Evolutionary conservation across 23 red algal genomes (phyloP), one percentile per base, ranked within the genome.

Genomic region (Gracilaria domingensis): DNA sequence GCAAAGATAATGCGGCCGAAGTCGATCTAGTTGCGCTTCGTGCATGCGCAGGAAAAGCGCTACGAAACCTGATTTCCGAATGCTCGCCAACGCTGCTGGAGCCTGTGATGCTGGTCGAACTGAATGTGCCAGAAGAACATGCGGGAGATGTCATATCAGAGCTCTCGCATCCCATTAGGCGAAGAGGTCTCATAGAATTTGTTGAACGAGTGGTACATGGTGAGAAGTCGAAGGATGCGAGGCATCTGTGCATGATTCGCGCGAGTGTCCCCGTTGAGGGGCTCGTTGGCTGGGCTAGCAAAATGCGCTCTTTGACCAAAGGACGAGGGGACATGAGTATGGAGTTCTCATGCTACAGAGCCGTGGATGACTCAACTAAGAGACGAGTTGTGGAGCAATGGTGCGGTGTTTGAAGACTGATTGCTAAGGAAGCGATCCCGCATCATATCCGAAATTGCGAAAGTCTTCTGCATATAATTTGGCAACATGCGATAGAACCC

Each of bases 201-300:
- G 80, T 95, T 40, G 87, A 86, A 8, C 75, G 33, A 14, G 73
- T 78, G 49, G 71, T 45, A 16, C 71, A 90, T 14, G 20, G 4
- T 37, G 60, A 42, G n/a, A 56, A 80, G 25, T 54, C 53, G 17
- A 82, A 28, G 24, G 59, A 81, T 36, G 34, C 39, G 21, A 74
- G 53, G 30, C 42, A 77, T 6, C 28, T 69, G 40, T 60, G 67
- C 44, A 28, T 88, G 0, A 78, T 98, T 62, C 60, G 57, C 37
- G 92, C 96, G 13, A 90, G 64, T 13, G 96, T 98, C 34, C 96
- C 96, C 0, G 50, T 98, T 16, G 93, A 86, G 57, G 93, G 96
- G 0, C 66, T 98, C 11, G 62, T 98, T 0, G 96, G 92, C 48
- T 98, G 91, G 74, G 90, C 96, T 7, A 95, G 50, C 34, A 79